Evolutionary conservation across 495 filamentous ascomycete species (phyloP), one percentile per base, ranked within the genome.

Genomic region (Haplographium delicatum): DNA sequence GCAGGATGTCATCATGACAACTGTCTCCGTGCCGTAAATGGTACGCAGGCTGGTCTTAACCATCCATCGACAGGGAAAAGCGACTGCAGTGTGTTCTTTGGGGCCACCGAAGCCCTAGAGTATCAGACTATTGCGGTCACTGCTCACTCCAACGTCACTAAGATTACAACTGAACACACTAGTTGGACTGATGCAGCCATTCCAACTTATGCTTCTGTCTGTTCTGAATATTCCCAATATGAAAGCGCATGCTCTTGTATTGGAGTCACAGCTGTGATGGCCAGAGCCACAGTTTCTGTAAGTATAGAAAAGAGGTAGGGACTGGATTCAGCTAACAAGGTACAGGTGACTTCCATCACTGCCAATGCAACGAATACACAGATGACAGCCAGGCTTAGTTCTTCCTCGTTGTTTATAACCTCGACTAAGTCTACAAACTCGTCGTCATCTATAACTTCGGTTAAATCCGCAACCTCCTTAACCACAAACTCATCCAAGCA

Each of bases 161-260:
- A 39, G 9, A 27, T 37, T 9, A 35, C 49, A 3, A 2, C 20
- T 19, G 28, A 26, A 34, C 38, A 7, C 11, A 15, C 18, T 10
- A 43, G 10, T 20, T 19, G 20, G n/a, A 19, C 1, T 37, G 11
- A 2, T 42, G 15, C 31, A 10, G 27, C 43, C 5, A 46, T 54
- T 26, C 51, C 56, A 1, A 6, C 34, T 16, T 58, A 58, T 38
- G 56, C 56, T 0, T 40, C 8, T 15, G 44, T 37, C 8, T 58
- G 56, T 42, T n/a, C 18, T 13, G 1, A 40, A 42, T 41, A 5
- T 13, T 5, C 31, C 26, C 4, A 22, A 1, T 59, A 56, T 33
- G 34, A 40, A 13, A 59, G 52, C 49, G 64, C 56, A 44, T 68
- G 65, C 42, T 63, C 61, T 9, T 68, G 65, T 53, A 24, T 61